Conservation (phyloP, 2,329 filamentous ascomycete species). For the Peltaster fructicola region DNA sequence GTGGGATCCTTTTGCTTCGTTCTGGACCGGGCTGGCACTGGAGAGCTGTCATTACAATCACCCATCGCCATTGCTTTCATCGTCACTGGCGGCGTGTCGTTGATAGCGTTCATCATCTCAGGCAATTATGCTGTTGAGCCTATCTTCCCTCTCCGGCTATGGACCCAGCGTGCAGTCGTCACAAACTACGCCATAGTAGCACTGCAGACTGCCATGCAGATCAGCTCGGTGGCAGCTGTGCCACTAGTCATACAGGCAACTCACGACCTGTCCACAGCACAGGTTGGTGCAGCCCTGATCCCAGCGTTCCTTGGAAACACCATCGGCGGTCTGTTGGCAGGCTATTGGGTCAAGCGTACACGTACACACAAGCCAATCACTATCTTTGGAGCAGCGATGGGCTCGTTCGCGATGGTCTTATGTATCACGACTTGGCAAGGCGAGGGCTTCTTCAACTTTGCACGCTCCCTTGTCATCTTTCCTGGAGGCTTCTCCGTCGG, state of each 20-base stretch:
- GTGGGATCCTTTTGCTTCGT: slow-evolving; percentile 29
- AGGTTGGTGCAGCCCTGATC: slow-evolving; percentile 43
- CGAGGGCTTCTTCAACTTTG: slow-evolving; percentile 37
- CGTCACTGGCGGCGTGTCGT: slow-evolving; percentile 3
- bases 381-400: slow-evolving; percentile 32
- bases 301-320: slow-evolving; percentile 53
- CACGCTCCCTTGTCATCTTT: slow-evolving; percentile 42
- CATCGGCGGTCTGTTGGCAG: slow-evolving; percentile 42
- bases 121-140: slow-evolving; percentile 22
- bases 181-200: slow-evolving; percentile 35
- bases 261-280: slow-evolving; percentile 36
- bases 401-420: slow-evolving; percentile 33
- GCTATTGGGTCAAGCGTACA: slow-evolving; percentile 38
- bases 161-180: slow-evolving; percentile 35
- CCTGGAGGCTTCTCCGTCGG: slow-evolving; percentile 38
- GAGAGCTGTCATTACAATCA: slow-evolving; percentile 3
- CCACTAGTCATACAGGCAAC: slow-evolving; percentile 56
- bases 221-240: slow-evolving; percentile 45
- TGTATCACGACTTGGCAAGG: slow-evolving; percentile 41
- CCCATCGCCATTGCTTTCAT: slow-evolving; percentile 5
- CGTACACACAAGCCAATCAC: slow-evolving; percentile 42
- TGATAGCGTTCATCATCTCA: slow-evolving; percentile 9
- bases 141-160: slow-evolving; percentile 38
- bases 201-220: slow-evolving; percentile 40
- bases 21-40: slow-evolving; percentile 32